Evolutionary conservation across 768 basidiomycete species (phyloP).

Genomic region (Phylloporus arenicola): DNA sequence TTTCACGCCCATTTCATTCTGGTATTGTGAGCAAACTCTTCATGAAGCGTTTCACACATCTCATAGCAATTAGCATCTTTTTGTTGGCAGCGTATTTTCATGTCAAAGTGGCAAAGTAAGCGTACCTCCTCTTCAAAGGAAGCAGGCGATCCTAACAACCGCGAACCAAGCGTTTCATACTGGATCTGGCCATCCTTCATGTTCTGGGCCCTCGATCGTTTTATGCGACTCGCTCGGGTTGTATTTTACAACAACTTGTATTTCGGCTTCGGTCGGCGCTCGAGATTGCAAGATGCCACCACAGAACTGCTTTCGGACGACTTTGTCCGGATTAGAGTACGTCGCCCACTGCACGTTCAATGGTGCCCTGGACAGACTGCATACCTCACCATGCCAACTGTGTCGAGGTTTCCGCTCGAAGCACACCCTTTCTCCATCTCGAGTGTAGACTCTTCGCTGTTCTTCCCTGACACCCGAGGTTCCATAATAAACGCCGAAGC

Average conservation of each 20-base stretch:
- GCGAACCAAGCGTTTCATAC: constrained; percentile 8
- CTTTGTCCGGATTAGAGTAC: constrained; percentile 44
- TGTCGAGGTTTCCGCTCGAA: constrained; percentile 44
- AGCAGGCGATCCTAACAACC: background rate
- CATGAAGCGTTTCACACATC: background rate
- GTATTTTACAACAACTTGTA: constrained; percentile 40
- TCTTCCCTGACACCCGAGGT: constrained; percentile 1
- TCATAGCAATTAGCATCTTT: constrained; percentile 22
- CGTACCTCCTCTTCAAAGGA: background rate
- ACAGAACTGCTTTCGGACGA: constrained; percentile 41
- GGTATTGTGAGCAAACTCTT: constrained; percentile 32
- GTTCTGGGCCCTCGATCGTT: constrained; percentile 42
- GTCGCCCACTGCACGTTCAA: constrained; percentile 42
- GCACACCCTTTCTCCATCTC: constrained; percentile 62
- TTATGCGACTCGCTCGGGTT: constrained; percentile 43
- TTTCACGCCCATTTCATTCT: constrained; percentile 42
- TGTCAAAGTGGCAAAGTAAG: constrained; percentile 19
- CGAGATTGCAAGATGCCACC: constrained; percentile 30
- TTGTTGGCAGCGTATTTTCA: constrained; percentile 42
- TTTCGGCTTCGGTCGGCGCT: constrained; percentile 27
- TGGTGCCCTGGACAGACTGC: constrained; percentile 53
- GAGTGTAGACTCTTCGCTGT: constrained; percentile 30
- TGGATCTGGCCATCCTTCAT: constrained; percentile 31
- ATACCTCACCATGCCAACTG: constrained; percentile 45
- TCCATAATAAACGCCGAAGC: background rate